phyloP scores from a whole-genome alignment of 139 green algal genomes.

The Eudorina sp. region DNA sequence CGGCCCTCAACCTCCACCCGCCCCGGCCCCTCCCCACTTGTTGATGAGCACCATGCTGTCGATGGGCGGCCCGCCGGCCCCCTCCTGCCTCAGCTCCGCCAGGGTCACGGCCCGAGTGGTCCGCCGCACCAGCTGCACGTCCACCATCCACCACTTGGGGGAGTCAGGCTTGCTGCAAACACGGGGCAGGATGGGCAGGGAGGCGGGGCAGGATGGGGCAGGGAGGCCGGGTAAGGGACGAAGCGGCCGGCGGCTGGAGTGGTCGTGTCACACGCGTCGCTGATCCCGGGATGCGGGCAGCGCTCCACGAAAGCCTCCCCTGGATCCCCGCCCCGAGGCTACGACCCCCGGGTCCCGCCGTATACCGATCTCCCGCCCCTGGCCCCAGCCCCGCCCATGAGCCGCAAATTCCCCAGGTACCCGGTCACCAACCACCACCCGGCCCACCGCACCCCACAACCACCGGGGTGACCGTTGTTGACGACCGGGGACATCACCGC shows the following conservation, averaged over 20 bases:
- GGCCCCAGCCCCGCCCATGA: not conserved
- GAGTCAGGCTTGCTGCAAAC: conserved; percentile 47
- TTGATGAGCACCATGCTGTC: conserved; percentile 37
- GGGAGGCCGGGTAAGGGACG: not conserved
- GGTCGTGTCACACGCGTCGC: too few relatives aligned
- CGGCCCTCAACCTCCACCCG: too few relatives aligned
- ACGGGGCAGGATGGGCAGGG: not conserved
- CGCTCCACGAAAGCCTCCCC: too few relatives aligned
- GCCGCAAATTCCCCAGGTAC: not conserved
- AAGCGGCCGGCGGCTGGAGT: too few relatives aligned
- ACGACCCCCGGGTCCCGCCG: not conserved
- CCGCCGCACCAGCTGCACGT: conserved; percentile 67
- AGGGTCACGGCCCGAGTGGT: conserved; percentile 26
- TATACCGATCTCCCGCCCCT: not conserved
- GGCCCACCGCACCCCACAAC: not conserved
- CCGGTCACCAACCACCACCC: not conserved
- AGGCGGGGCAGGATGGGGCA: not conserved
- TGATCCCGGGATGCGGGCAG: too few relatives aligned
- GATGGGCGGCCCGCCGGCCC: not conserved
- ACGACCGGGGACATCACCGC: not conserved
- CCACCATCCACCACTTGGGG: conserved; percentile 78
- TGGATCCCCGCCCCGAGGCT: not conserved
- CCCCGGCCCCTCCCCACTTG: not conserved
- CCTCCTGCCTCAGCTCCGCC: conserved; percentile 42
- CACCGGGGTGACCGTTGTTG: not conserved